Base-by-base conservation (phyloP, 805 yeast species). In the Yamadazyma sp. region DNA sequence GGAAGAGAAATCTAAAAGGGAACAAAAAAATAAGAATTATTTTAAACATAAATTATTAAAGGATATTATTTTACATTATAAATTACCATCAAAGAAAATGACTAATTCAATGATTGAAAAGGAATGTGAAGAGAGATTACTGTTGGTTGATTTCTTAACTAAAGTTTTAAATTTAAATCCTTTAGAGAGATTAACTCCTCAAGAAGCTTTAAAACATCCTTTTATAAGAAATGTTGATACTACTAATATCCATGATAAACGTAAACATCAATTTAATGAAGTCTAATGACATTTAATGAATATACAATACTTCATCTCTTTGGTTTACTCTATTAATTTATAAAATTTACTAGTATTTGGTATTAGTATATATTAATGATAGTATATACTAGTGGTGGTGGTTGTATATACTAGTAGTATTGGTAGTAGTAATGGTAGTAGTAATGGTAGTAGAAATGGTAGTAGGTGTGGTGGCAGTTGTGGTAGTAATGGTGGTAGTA, bases 181-280 rank as follows among this genome's bases (percentile, higher is more conserved):
- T 0, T 71, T 93, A 48, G 96, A 88, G 56, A 76, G 99, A 49
- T 84, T 96, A 83, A 86, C 97, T 0, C 98, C 98, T 9, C 96
- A 87, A 47, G 97, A 93, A 57, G 98, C 98, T 0, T 67, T 81
- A 11, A 67, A 76, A 57, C 98, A 93, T 62, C 97, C 98, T 0
- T 93, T 93, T 57, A 78, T 93, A 13, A 83, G 43, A 32, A 32
- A 27, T 21, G 36, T 42, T 11, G 37, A 33, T 12, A 7, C 7
- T 5, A 8, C 9, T 12, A 23, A 12, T 12, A 11, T 9, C 11
- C 10, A 7, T 12, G 26, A 12, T 7, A 21, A 13, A 10, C 29
- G 18, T 27, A 21, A 21, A 21, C 16, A 7, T 11, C 33, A 22
- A 6, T 14, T 7, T 6, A 21, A 21, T 12, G 33, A 30, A 20